These are phyloP conservation scores for Clohesyomyces aquaticus DNA, from an alignment of 495 filamentous ascomycete genomes.

Conservation along the genomic window DNA sequence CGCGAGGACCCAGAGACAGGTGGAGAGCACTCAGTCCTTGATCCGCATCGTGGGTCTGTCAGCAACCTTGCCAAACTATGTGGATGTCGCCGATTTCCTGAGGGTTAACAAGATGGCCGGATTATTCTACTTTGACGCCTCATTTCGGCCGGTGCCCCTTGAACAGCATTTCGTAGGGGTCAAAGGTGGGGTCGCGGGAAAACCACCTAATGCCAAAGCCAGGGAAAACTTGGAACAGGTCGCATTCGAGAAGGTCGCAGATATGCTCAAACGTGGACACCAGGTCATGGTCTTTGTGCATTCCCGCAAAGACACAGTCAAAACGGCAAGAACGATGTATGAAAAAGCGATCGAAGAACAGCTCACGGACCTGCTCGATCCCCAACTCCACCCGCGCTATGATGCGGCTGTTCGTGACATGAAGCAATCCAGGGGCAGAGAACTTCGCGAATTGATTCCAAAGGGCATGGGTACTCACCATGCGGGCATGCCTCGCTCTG, in stretches of 20 bases:
- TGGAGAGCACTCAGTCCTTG: slow-evolving; percentile 95
- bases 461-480: slow-evolving; percentile 95
- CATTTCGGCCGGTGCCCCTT: slow-evolving; percentile 92
- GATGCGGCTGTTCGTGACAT: slow-evolving; percentile 76
- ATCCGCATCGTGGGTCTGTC: slow-evolving; percentile 96
- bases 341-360: slow-evolving; percentile 83
- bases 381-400: slow-evolving; percentile 68
- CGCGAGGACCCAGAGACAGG: slow-evolving; percentile 90
- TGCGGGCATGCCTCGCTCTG: slow-evolving; percentile 89
- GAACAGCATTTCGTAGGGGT: slow-evolving; percentile 98
- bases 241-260: slow-evolving; percentile 91
- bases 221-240: slow-evolving; percentile 85
- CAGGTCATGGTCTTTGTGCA: slow-evolving; percentile 99
- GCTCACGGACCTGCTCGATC: slow-evolving; percentile 80
- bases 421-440: slow-evolving; percentile 77
- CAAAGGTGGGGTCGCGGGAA: slow-evolving; percentile 93
- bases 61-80: slow-evolving; percentile 92
- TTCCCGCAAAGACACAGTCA: slow-evolving; percentile 89
- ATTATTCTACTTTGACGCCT: slow-evolving; percentile 94
- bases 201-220: slow-evolving; percentile 73
- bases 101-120: slow-evolving; percentile 93
- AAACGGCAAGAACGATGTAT: slow-evolving; percentile 80
- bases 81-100: slow-evolving; percentile 95
- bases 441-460: slow-evolving; percentile 83
- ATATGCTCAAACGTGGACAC: slow-evolving; percentile 84